These are phyloP conservation scores for Fusarium pseudoanthophilum DNA, from an alignment of 2,329 filamentous ascomycete genomes.

Conservation along the genomic window DNA sequence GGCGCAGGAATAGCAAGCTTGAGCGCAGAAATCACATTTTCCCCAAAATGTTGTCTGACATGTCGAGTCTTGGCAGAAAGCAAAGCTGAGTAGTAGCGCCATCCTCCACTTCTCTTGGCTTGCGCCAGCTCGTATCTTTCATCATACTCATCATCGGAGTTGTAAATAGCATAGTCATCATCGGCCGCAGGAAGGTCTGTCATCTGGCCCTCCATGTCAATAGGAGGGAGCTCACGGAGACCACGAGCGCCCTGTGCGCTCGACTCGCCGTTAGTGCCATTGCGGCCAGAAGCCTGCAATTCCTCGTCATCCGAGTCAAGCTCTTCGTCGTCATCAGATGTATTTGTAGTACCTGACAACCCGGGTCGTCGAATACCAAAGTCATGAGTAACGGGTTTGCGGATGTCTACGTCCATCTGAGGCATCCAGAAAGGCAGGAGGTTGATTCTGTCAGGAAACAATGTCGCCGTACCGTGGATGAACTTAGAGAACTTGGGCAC, in stretches of 20 bases:
- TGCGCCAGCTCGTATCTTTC: conserved; percentile 80
- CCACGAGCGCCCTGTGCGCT: conserved; percentile 50
- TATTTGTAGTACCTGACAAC: conserved; percentile 79
- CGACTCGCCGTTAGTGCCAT: conserved; percentile 49
- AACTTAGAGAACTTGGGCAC: conserved; percentile 99
- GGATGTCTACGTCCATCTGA: conserved; percentile 97
- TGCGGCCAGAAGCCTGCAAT: conserved; percentile 19
- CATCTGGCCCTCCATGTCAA: conserved; percentile 87
- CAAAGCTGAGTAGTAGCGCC: conserved; percentile 76
- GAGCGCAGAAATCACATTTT: conserved; percentile 56
- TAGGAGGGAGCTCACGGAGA: conserved; percentile 55
- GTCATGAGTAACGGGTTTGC: conserved; percentile 86
- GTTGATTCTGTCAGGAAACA: conserved; percentile 89
- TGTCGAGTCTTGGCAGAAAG: conserved; percentile 57
- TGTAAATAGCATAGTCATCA: conserved; percentile 87
- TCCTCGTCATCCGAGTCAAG: conserved; percentile 74
- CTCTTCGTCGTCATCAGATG: conserved; percentile 80
- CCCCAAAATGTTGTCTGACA: conserved; percentile 56
- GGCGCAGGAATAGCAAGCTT: conserved; percentile 66
- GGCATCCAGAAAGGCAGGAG: conserved; percentile 97
- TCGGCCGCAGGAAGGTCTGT: conserved; percentile 67
- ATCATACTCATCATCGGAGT: conserved; percentile 83
- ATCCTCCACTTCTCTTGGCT: conserved; percentile 79
- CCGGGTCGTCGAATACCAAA: conserved; percentile 90
- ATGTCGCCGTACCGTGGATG: conserved; percentile 89